These are phyloP conservation scores for Calonectria henricotiae DNA, from an alignment of 2,329 filamentous ascomycete species.

Conservation along the genomic window DNA sequence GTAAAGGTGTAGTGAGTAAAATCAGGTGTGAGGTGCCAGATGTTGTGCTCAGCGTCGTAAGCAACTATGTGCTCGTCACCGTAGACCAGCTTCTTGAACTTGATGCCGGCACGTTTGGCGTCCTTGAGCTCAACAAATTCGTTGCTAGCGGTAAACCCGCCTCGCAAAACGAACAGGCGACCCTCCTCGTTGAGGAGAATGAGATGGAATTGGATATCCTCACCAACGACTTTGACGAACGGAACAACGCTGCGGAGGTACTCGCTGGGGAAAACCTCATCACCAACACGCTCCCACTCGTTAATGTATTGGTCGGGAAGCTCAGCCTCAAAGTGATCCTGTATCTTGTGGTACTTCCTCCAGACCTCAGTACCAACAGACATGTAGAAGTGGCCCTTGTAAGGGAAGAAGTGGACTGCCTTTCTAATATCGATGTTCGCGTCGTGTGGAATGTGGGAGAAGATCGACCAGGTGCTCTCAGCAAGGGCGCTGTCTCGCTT, in stretches of 20 bases:
- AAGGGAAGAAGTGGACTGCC: conserved; percentile 12
- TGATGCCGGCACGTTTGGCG: background rate
- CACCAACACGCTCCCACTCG: conserved; percentile 18
- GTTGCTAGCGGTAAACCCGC: background rate
- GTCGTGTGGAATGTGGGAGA: background rate
- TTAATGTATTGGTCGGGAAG: conserved; percentile 10
- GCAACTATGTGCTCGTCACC: background rate
- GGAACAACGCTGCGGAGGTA: conserved; percentile 14
- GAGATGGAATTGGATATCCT: conserved; percentile 12
- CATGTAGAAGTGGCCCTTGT: conserved; percentile 21
- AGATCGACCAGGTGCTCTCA: conserved; percentile 3
- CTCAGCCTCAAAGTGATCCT: background rate
- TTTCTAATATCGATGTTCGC: conserved; percentile 21
- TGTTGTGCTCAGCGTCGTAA: conserved; percentile 8
- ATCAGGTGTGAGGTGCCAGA: conserved; percentile 11
- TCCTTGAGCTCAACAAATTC: conserved; percentile 9
- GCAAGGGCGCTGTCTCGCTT: background rate
- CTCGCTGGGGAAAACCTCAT: conserved; percentile 11
- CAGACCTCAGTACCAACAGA: conserved; percentile 13
- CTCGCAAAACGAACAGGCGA: background rate
- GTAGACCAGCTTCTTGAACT: conserved; percentile 9
- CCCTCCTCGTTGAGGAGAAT: conserved; percentile 9
- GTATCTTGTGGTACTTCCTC: conserved; percentile 15
- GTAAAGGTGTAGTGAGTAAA: conserved; percentile 5
- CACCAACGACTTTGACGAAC: background rate